Evolutionary conservation across 495 filamentous ascomycete genomes (phyloP).

Genomic region (Daldinia grandis): DNA sequence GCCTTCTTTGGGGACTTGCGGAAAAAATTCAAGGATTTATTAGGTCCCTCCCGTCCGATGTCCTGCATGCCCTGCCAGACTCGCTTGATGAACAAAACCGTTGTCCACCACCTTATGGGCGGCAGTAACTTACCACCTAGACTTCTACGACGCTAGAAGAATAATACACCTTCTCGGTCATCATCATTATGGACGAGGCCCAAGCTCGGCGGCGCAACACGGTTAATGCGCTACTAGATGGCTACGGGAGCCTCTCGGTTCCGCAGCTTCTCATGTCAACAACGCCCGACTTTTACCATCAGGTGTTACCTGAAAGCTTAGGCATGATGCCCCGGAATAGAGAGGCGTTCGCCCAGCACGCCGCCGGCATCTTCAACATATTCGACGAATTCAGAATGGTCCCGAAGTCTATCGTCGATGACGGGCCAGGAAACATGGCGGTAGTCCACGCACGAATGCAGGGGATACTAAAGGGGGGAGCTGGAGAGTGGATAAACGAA

Average conservation of each 20-base stretch:
- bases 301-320: constrained; percentile 49
- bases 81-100: constrained; percentile 8
- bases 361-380: constrained; percentile 47
- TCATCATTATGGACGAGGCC: constrained; percentile 29
- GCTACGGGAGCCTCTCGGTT: constrained; percentile 49
- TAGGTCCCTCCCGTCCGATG: constrained; percentile 37
- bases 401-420: constrained; percentile 48
- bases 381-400: constrained; percentile 52
- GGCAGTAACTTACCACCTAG: constrained; percentile 10
- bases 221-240: constrained; percentile 44
- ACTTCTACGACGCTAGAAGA: background rate
- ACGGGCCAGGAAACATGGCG: constrained; percentile 40
- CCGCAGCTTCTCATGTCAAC: constrained; percentile 45
- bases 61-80: constrained; percentile 22
- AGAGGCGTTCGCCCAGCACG: constrained; percentile 47
- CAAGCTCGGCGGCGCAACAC: constrained; percentile 39
- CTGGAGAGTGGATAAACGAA: constrained; percentile 50
- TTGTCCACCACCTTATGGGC: constrained; percentile 18
- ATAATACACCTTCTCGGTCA: constrained; percentile 13
- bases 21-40: constrained; percentile 22
- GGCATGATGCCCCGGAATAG: constrained; percentile 47
- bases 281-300: constrained; percentile 47
- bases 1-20: constrained; percentile 31
- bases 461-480: constrained; percentile 37
- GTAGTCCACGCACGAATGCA: constrained; percentile 51